Conservation (phyloP, 192 early-diverging fungal species). For the Coemansia sp. region DNA sequence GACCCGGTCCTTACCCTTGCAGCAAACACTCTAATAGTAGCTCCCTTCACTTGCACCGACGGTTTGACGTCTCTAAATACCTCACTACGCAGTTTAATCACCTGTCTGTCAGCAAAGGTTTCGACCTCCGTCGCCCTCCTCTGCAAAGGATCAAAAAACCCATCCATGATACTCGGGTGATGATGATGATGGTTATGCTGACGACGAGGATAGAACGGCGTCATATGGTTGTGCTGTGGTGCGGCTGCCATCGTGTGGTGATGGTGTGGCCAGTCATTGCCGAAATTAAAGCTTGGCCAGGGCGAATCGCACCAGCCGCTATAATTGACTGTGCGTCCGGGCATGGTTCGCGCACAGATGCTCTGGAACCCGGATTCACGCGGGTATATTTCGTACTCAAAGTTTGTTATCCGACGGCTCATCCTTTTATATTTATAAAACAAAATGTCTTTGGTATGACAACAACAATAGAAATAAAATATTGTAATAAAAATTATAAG, state of each 20-base stretch:
- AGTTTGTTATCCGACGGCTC: slow-evolving; percentile 40
- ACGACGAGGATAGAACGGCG: not conserved
- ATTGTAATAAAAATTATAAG: not conserved
- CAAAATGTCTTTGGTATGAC: not conserved
- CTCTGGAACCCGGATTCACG: slow-evolving; percentile 35
- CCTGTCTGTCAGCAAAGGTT: slow-evolving; percentile 17
- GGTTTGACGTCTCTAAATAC: slow-evolving; percentile 23
- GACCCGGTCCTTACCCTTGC: not conserved
- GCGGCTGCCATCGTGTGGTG: slow-evolving; percentile 1
- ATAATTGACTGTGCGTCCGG: slow-evolving; percentile 23
- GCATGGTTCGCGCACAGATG: slow-evolving; percentile 25
- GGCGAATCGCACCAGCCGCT: slow-evolving; percentile 18
- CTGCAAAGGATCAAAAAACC: slow-evolving; percentile 4
- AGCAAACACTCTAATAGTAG: slow-evolving; percentile 22
- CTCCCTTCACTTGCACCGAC: slow-evolving; percentile 28
- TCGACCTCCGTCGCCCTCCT: slow-evolving; percentile 15
- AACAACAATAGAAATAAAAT: not conserved
- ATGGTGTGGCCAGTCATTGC: not conserved
- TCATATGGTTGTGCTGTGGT: too few relatives aligned
- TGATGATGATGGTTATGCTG: not conserved
- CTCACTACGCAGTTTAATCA: slow-evolving; percentile 22
- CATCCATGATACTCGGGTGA: slow-evolving; percentile 1
- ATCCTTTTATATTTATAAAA: not conserved
- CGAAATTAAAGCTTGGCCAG: slow-evolving; percentile 9
- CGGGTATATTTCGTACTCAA: slow-evolving; percentile 38